Conservation (phyloP, 192 early-diverging fungal species). For the Linnemannia zychae region DNA sequence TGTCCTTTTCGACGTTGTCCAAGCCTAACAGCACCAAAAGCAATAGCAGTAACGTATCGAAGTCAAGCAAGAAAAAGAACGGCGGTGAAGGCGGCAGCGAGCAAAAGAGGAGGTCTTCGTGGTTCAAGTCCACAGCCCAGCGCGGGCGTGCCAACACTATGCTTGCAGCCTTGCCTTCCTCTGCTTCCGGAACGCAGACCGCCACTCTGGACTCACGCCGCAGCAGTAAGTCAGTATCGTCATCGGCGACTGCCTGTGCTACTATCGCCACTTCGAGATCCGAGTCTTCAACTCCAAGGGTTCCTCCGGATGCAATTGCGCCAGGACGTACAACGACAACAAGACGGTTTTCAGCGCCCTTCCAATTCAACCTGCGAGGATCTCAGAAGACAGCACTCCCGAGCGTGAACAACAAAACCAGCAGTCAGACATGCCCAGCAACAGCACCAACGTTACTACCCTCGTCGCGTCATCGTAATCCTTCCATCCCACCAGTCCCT, state of each 20-base stretch:
- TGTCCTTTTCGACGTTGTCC: not conserved
- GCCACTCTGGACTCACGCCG: no score
- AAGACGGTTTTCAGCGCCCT: slow-evolving; percentile 7
- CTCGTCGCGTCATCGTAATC: not conserved
- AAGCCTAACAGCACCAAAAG: not conserved
- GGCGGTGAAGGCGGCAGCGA: not conserved
- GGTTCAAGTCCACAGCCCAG: not conserved
- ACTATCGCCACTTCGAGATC: not conserved
- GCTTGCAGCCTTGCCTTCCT: not conserved
- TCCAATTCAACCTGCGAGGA: not conserved
- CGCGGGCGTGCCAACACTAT: slow-evolving; percentile 1
- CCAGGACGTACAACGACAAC: not conserved
- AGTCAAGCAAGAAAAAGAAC: not conserved
- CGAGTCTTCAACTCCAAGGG: not conserved
- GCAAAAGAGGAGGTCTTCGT: not conserved
- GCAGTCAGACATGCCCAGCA: not conserved
- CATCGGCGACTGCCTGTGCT: not conserved
- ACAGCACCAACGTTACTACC: not conserved
- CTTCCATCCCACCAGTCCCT: not conserved
- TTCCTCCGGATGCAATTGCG: not conserved
- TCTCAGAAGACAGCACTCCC: not conserved
- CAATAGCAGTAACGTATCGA: not conserved
- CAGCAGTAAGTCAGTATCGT: not conserved
- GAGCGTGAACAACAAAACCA: not conserved
- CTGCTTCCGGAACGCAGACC: not conserved